Base-by-base conservation (phyloP, 495 filamentous ascomycete genomes). In the Penicillium pancosmium region DNA sequence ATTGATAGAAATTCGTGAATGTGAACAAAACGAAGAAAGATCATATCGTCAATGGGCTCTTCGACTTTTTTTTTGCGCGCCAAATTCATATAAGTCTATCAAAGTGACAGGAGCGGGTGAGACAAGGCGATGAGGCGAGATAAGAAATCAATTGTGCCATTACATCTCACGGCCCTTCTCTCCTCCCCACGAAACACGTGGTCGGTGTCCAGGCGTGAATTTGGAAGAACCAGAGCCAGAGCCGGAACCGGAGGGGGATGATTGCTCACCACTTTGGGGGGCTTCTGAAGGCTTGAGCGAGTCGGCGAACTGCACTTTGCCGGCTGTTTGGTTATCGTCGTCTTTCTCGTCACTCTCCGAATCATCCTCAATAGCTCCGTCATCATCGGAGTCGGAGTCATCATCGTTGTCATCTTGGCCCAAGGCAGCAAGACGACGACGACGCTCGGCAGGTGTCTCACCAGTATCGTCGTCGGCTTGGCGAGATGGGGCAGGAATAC, bases 401-500 rank as follows among this genome's bases (percentile, higher is more conserved):
- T 80, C 82, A 23, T 80, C 81, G 9, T 82, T 78, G n/a, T 57
- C 53, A 19, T 76, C 68, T 7, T 82, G 74, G 48, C 91, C 92
- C n/a, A 97, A 75, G 5, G 93, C 93, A 2, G 91, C 93, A 54
- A 95, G 85, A 71, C 93, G 86, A 59, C 92, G 82, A 38, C 88
- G 82, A 44, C 88, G 81, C 73, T 97, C 93, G 0, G 92, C 93
- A 0, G 90, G 85, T 4, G 91, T 96, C 72, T 96, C 93, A 41
- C 79, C 83, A 3, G 73, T 75, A 23, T 87, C 84, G 16, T 75
- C 79, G 40, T 68, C 56, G 51, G 9, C 44, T 63, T 73, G 35
- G 50, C 66, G 59, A 36, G 68, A 61, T 41, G 73, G 46, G 41
- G 65, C 56, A 16, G 60, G 33, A n/a, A 76, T 52, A 60, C 74